Evolutionary conservation across 306 rosid genomes (phyloP).

Genomic region (Dicorynia guianensis): DNA sequence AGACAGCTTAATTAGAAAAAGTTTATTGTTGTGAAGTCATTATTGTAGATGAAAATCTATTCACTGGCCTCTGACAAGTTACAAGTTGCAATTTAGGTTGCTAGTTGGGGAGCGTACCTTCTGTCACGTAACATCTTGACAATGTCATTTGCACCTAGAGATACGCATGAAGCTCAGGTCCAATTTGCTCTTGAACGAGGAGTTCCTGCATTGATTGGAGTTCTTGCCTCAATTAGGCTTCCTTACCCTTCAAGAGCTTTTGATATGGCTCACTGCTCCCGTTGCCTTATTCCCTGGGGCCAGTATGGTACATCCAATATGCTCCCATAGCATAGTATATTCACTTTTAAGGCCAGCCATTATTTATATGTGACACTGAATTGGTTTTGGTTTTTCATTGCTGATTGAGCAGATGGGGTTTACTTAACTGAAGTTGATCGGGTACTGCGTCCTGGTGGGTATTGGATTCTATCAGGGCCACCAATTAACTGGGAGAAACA

Average conservation of each 20-base stretch:
- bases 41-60: neutral
- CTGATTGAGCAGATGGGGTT: slow-evolving; percentile 64
- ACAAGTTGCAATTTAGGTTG: slow-evolving; percentile 63
- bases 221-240: slow-evolving; percentile 84
- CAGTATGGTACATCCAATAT: slow-evolving; percentile 57
- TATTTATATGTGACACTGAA: neutral
- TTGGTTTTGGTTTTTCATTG: slow-evolving; percentile 2
- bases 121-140: slow-evolving; percentile 78
- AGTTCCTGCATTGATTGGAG: slow-evolving; percentile 92
- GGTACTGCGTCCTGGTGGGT: slow-evolving; percentile 93
- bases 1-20: neutral
- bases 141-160: slow-evolving; percentile 94
- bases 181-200: slow-evolving; percentile 98
- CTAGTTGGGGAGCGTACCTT: slow-evolving; percentile 96
- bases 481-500: slow-evolving; percentile 90
- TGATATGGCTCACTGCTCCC: slow-evolving; percentile 98
- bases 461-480: slow-evolving; percentile 96
- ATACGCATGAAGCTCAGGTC: slow-evolving; percentile 91
- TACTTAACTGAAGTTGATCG: slow-evolving; percentile 88
- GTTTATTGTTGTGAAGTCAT: neutral
- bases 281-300: slow-evolving; percentile 99
- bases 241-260: slow-evolving; percentile 97
- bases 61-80: slow-evolving; percentile 12
- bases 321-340: neutral
- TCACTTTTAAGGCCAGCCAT: neutral